A percentile compares a stretch with the other conserved stretches of the same genome.
Conservation (phyloP, 1,284 basidiomycete genomes). For the Sparassis latifolia region DNA sequence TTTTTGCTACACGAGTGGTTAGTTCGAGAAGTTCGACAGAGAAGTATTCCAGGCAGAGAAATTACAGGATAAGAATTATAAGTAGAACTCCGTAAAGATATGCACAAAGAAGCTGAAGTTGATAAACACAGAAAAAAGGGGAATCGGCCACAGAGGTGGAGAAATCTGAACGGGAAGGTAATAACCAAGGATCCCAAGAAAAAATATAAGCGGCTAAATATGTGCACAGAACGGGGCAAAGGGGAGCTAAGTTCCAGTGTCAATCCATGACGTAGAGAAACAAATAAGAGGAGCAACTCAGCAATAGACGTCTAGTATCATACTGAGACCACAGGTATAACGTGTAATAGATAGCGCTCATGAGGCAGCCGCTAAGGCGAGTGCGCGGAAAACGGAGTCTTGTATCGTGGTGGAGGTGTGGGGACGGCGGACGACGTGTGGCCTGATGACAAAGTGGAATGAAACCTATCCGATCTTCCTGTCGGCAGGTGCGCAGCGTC, state of each 20-base stretch:
- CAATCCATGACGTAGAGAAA: background rate
- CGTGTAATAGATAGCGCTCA: constrained; percentile 1
- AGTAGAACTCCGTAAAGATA: constrained; percentile 2
- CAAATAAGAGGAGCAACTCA: background rate
- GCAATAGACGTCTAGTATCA: constrained; percentile 7
- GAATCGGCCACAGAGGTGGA: background rate
- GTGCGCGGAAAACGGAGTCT: constrained; percentile 24
- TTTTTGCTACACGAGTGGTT: constrained; percentile 7
- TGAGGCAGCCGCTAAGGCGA: constrained; percentile 15
- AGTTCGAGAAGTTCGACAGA: constrained; percentile 1
- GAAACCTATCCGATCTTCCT: constrained; percentile 16
- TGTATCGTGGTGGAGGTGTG: constrained; percentile 21
- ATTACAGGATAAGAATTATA: background rate
- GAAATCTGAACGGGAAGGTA: background rate
- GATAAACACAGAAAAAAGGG: background rate
- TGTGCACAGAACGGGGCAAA: background rate
- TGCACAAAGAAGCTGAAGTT: background rate
- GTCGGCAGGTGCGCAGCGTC: constrained; percentile 22
- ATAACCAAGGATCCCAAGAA: background rate
- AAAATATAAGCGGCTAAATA: background rate
- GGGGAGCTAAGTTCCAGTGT: background rate
- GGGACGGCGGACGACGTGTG: constrained; percentile 13
- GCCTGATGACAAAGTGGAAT: constrained; percentile 3
- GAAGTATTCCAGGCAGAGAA: constrained; percentile 1
- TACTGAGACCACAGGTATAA: constrained; percentile 5